phyloP scores from a whole-genome alignment of 208 protist species.

The Trypanosoma melophagium region DNA sequence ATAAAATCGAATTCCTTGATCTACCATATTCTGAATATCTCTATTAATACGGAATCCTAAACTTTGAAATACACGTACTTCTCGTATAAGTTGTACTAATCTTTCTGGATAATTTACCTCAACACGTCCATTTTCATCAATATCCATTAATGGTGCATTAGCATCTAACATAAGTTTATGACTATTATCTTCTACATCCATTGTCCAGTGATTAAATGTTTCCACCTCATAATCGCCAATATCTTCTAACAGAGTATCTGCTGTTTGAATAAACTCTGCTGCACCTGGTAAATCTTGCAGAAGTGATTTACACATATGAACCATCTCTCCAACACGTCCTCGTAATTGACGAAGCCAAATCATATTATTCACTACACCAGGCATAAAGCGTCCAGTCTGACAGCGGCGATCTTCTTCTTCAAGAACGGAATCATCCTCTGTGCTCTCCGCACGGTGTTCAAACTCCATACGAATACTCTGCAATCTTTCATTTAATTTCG shows the following conservation, averaged over 20 bases:
- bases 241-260: constrained; percentile 71
- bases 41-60: constrained; percentile 74
- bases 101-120: constrained; percentile 90
- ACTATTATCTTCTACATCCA: constrained; percentile 72
- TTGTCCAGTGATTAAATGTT: constrained; percentile 75
- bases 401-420: constrained; percentile 86
- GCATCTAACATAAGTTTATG: constrained; percentile 75
- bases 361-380: constrained; percentile 90
- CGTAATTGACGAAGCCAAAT: constrained; percentile 89
- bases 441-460: constrained; percentile 75
- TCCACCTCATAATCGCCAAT: constrained; percentile 88
- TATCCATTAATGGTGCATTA: constrained; percentile 83
- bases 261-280: constrained; percentile 51
- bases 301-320: constrained; percentile 69
- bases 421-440: constrained; percentile 67
- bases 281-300: constrained; percentile 77
- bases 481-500: constrained; percentile 87
- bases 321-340: constrained; percentile 75
- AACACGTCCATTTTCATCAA: constrained; percentile 72
- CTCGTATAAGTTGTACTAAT: constrained; percentile 86
- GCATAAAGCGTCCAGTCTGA: constrained; percentile 89
- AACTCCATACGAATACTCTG: constrained; percentile 86
- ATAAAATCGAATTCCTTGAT: constrained; percentile 84
- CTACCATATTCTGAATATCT: constrained; percentile 57
- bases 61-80: constrained; percentile 83